Evolutionary conservation across 1,284 basidiomycete genomes (phyloP), one percentile per base, ranked within the genome.

Genomic region (Boletus coffeatus): DNA sequence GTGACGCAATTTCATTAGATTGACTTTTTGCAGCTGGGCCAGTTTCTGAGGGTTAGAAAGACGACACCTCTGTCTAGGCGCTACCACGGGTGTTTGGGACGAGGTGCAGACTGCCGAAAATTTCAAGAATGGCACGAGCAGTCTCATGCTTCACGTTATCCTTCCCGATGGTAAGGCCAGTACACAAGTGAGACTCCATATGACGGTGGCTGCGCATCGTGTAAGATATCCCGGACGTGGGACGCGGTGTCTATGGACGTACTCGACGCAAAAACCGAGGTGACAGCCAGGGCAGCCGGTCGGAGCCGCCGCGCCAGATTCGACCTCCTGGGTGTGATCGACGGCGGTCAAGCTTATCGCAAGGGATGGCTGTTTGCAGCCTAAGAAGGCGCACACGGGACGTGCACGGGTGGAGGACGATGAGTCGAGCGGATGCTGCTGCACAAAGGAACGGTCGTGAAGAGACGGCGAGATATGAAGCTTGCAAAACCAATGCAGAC

Each of bases 1-100:
- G 70, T 89, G 89, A 59, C 86, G 83, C 81, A 92, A 82, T 69
- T 85, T 89, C 81, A 92, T 89, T 8, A 86, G 69, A 68, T 86
- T 81, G 11, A 91, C 73, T 68, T 84, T 84, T 60, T 79, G 78
- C 59, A 80, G 73, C 66, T 85, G 83, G 0, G 80, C 82, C 14
- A 81, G 70, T 67, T 86, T 87, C 65, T 77, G 80, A 7, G 85
- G 80, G 67, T 87, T 81, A 2, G 77, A 78, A 11, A 81, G 78
- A 43, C 75, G 60, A 67, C 77, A 76, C 63, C 62, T 68, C 36
- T 64, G 68, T 63, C 62, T 69, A 50, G 67, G 73, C 4, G 62
- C 62, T 16, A 70, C 67, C n/a, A 68, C 52, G 46, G 71, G 71
- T 59, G 68, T 70, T 59, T 61, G 68, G 16, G 58, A 56, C 11